These are phyloP conservation scores for Galeopsis tetrahit DNA, from an alignment of 257 asterid species.

Conservation along the genomic window DNA sequence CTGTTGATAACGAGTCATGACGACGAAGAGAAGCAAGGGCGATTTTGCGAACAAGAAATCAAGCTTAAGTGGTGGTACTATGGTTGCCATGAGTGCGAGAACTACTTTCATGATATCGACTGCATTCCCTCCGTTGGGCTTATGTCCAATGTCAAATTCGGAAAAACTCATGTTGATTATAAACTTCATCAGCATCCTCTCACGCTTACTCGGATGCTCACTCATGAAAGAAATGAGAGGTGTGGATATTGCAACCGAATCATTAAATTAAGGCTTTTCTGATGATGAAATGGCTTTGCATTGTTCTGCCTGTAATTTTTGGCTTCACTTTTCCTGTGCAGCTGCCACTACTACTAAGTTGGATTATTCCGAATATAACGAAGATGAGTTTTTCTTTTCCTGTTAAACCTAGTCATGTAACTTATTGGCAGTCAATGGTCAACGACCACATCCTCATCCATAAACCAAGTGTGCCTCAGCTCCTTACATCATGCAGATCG, in stretches of 20 bases:
- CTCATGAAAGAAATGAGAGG: not conserved
- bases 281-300: constrained; percentile 7
- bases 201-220: constrained; percentile 15
- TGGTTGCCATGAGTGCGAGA: not conserved
- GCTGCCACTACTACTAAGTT: not conserved
- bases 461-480: too few species aligned
- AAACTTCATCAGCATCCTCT: not conserved
- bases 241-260: not conserved
- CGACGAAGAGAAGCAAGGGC: not conserved
- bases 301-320: too few species aligned
- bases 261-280: not conserved
- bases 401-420: too few species aligned
- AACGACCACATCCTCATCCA: too few species aligned
- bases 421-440: too few species aligned
- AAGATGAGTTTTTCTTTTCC: too few species aligned
- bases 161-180: not conserved
- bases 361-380: not conserved
- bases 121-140: constrained; percentile 16
- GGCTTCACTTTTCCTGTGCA: constrained; percentile 21
- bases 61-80: constrained; percentile 14
- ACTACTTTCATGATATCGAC: constrained; percentile 6
- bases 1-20: not conserved
- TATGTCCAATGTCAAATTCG: constrained; percentile 19
- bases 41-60: not conserved
- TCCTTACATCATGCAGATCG: too few species aligned